phyloP scores from a whole-genome alignment of 176 grass and related monocot species.

The Hordeum vulgare region DNA sequence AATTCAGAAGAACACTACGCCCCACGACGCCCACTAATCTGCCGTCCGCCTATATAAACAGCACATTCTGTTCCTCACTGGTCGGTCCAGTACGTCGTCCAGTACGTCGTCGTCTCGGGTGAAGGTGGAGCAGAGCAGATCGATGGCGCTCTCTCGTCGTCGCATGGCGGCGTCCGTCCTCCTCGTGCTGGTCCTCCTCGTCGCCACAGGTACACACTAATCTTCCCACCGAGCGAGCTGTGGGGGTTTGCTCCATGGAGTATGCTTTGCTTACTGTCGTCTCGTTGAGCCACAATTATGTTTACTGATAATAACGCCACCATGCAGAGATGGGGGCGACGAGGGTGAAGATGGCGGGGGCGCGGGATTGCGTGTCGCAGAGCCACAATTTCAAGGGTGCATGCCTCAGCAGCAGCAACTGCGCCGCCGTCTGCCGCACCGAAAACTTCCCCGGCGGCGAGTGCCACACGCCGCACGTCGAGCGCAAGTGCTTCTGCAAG shows the following conservation, averaged over 20 bases:
- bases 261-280: too few relatives aligned
- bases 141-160: conserved; percentile 33
- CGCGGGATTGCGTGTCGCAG: conserved; percentile 60
- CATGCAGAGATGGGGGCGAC: conserved; percentile 47
- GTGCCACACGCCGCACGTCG: conserved; percentile 9
- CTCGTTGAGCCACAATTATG: too few relatives aligned
- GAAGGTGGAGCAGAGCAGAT: neutral
- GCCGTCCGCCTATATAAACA: conserved; percentile 9
- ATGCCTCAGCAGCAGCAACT: conserved; percentile 54
- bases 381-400: conserved; percentile 57
- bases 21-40: neutral
- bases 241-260: neutral
- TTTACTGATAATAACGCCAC: too few relatives aligned
- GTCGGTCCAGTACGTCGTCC: neutral
- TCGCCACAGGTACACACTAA: conserved; percentile 27
- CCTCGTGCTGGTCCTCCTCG: conserved; percentile 49
- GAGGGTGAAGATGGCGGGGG: conserved; percentile 39
- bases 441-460: conserved; percentile 55
- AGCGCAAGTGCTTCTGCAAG: conserved; percentile 63
- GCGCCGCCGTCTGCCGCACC: conserved; percentile 46
- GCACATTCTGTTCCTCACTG: neutral
- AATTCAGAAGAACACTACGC: too few relatives aligned
- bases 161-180: conserved; percentile 31
- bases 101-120: neutral
- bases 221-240: neutral